Evolutionary conservation across 306 rosid genomes (phyloP).

Genomic region (Cucumis melo): DNA sequence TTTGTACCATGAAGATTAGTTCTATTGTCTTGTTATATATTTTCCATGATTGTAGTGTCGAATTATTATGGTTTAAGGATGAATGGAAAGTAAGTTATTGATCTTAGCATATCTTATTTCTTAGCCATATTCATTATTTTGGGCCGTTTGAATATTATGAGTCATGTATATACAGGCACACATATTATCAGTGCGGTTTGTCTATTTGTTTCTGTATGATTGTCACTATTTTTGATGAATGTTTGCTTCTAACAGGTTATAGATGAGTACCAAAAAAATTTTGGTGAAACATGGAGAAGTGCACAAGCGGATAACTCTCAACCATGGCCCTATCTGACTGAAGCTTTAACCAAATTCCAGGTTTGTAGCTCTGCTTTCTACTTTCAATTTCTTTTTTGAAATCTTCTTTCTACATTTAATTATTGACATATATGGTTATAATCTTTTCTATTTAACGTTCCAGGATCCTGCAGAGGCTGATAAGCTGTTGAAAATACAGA

Average conservation of each 20-base stretch:
- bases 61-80: neutral
- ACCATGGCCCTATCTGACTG: conserved; percentile 80
- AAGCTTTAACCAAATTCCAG: conserved; percentile 74
- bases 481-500: conserved; percentile 83
- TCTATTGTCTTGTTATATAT: neutral
- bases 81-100: neutral
- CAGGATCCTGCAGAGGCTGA: conserved; percentile 99
- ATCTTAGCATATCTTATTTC: neutral
- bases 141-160: neutral
- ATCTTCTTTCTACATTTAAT: neutral
- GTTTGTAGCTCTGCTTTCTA: conserved; percentile 18
- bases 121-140: too few species aligned
- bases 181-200: neutral
- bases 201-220: neutral
- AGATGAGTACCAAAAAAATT: conserved; percentile 70
- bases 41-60: neutral
- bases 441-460: neutral
- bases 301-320: conserved; percentile 42
- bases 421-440: neutral
- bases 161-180: neutral
- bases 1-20: neutral
- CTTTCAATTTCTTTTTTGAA: too few species aligned
- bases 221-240: neutral
- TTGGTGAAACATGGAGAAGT: conserved; percentile 83
- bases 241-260: conserved; percentile 34